Percentiles rank a stretch among this genome's conserved stretches.
These are phyloP conservation scores for Elaeis oleifera DNA, from an alignment of 202 grass and related monocot species.

Conservation along the genomic window DNA sequence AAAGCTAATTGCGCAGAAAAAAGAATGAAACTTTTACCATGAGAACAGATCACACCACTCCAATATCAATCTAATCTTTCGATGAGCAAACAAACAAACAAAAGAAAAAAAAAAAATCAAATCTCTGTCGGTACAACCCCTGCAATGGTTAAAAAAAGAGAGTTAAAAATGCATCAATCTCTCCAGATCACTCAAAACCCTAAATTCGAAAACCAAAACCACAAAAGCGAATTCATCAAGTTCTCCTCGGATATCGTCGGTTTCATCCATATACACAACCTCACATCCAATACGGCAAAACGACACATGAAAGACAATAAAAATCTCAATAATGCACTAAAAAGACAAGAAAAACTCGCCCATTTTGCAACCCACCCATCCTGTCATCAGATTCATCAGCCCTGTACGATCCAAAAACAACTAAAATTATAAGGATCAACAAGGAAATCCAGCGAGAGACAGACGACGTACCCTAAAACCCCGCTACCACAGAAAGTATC, in stretches of 20 bases:
- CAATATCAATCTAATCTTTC: too few relatives aligned
- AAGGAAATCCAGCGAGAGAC: conserved; percentile 4
- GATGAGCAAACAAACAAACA: too few relatives aligned
- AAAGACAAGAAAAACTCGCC: too few relatives aligned
- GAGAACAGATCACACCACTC: too few relatives aligned
- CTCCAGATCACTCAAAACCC: neutral
- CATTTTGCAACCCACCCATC: too few relatives aligned
- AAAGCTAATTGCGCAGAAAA: too few relatives aligned
- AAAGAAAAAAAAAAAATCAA: conserved; percentile 1
- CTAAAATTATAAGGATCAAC: neutral
- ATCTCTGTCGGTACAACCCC: neutral
- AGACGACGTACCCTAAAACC: conserved; percentile 25
- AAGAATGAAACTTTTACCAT: too few relatives aligned
- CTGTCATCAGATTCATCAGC: too few relatives aligned
- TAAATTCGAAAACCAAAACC: neutral
- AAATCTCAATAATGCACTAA: too few relatives aligned
- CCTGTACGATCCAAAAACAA: conserved; percentile 2
- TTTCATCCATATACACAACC: too few relatives aligned
- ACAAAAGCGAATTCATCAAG: neutral
- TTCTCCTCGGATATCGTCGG: neutral
- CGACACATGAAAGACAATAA: too few relatives aligned
- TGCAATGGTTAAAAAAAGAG: neutral
- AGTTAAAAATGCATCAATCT: neutral
- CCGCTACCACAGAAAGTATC: conserved; percentile 23
- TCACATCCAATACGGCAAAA: too few relatives aligned